Base-by-base conservation (phyloP, 208 protist species). In the Trypanosoma congolense region DNA sequence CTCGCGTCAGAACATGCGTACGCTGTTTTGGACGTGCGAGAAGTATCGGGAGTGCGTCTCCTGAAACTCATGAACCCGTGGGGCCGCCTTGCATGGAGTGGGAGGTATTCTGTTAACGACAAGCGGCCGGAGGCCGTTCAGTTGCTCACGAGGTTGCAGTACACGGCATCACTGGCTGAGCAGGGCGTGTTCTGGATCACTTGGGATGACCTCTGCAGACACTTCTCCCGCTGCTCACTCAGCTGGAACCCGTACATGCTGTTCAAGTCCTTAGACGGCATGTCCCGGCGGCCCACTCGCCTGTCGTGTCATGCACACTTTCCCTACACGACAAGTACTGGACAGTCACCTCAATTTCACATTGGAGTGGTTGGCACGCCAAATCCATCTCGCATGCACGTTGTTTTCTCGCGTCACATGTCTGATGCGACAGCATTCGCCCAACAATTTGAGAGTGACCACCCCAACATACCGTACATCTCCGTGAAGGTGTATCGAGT, bases 241-340 rank as follows among this genome's bases (percentile, higher is more conserved):
- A 90, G 76, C 56, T 96, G 90, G 87, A 92, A 92, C 57, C 90
- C 90, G 28, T 92, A 94, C 66, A 70, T 88, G 64, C 73, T 93
- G 3, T 93, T 74, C 56, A 77, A 70, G 43, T 74, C 68, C 0
- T 30, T 72, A 21, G 77, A 88, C 3, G 79, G 76, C 5, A 54
- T 60, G 54, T 59, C 87, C 22, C 60, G 59, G 14, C 70, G 76
- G 9, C 87, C 87, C 6, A 73, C 70, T 19, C 77, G 87, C 38
- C 61, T 93, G 2, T 82, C 83, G 10, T 87, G 78, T 52, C 87
- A 93, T 59, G 73, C 70, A 30, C 61, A 59, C 22, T 83, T 77
- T 41, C 50, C 74, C 38, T 75, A 74, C 56, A 72, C 75, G 14
- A 65, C 44, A 41, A 78, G 70, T 62, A 74, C 70, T 24, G 83